Evolutionary conservation across 352 stramenopile genomes (phyloP), one percentile per base, ranked within the genome.

Genomic region (Pythium grandisporangium): DNA sequence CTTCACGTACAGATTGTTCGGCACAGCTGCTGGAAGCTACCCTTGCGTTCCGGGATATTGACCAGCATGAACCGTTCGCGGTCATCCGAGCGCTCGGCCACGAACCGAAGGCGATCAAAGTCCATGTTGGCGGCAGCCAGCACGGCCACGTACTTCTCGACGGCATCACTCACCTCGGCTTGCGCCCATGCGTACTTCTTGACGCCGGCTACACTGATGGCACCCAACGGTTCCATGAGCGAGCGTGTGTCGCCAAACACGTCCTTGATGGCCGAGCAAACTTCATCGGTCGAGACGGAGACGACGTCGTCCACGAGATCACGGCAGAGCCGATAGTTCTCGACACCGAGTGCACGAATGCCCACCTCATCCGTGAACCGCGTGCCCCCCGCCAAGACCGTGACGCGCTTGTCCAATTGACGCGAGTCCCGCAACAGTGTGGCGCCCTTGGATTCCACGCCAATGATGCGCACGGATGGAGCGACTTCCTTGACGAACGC

Each of bases 51-150:
- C 1, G 95, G 95, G 48, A 99, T 98, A 38, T 87, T 96, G 23
- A 98, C 89, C 19, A 86, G 81, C 45, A 99, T 79, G 25, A 98
- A 93, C 22, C 78, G 81, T 66, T 99, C 96, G 13, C 88, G 95
- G 37, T 94, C 84, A 63, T 99, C 96, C 23, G 77, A 89, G 58
- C 66, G 65, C 35, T 86, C 73, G 5, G 86, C 87, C 6, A 99
- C 89, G 52, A 98, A 98, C 29, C 95, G 82, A n/a, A 99, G 74
- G 14, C 96, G 86, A 63, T 98, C 93, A 70, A 99, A 99, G 70
- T 99, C 95, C 95, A 99, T 98, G 65, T 99, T 99, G n/a, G 96
- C 96, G 8, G 95, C 96, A 7, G 91, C 97, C 33, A 97, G 81
- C 36, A 99, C 88, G 6, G 91, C 93, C 11, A 98, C 92, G 42